Evolutionary conservation across 352 stramenopile genomes (phyloP), one percentile per base, ranked within the genome.

Genomic region (Phytophthora multivora): DNA sequence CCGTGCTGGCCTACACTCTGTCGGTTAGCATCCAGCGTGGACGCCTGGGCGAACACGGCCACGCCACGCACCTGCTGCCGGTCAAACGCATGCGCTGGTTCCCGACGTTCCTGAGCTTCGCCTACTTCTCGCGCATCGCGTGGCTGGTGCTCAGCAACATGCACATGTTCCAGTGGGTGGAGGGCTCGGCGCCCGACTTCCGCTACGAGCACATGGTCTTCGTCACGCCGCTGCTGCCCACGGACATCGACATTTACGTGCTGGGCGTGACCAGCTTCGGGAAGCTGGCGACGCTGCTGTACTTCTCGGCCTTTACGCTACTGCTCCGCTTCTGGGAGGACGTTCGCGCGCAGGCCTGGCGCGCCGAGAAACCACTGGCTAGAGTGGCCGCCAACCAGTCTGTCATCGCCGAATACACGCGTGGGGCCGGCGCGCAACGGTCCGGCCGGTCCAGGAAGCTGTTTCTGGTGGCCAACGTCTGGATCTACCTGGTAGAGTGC

Each of bases 51-150:
- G 83, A 92, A 69, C 83, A 92, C 53, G 84, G 84, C n/a, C 84
- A 93, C 51, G 84, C 81, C n/a, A 93, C 84, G 64, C 79, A 90
- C 31, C 46, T 93, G 60, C 64, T 91, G 35, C 84, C 84, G 7
- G 84, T 90, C 62, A 90, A 90, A 64, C 81, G 81, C 51, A 89
- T 93, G 76, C 83, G 82, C 28, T 93, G 84, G 84, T 93, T 91
- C 70, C 82, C 84, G 25, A 93, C 84, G 23, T 90, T 93, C 59
- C 66, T 91, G 36, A 80, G 68, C 45, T 90, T 88, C 55, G 75
- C 80, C 33, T 93, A 89, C 76, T 63, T 90, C 49, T 75, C 71
- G 28, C 80, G 80, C 62, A 88, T 89, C 51, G 78, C 73, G 35
- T 93, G 84, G 84, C 80, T 90, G 26, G 63, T 93, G 35, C 70